Conservation (phyloP, 108 stramenopile genomes). For the Mediolabrus comicus region DNA sequence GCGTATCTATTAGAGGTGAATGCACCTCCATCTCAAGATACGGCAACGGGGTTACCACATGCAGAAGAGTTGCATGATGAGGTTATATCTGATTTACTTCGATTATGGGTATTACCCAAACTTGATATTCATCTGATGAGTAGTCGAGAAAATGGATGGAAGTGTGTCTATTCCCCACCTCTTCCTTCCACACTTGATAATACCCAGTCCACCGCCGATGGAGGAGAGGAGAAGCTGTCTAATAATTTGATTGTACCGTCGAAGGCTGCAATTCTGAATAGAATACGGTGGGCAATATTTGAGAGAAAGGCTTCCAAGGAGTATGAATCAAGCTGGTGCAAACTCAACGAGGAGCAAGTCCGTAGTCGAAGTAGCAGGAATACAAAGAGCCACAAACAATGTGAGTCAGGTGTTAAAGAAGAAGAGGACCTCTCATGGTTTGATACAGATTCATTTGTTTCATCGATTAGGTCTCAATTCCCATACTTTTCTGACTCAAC, state of each 20-base stretch:
- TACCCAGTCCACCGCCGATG: background rate
- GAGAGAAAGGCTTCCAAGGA: slow-evolving; percentile 52
- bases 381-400: slow-evolving; percentile 19
- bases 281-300: slow-evolving; percentile 80
- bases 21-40: slow-evolving; percentile 87
- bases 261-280: slow-evolving; percentile 76
- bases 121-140: background rate
- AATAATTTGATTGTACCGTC: slow-evolving; percentile 58
- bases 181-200: background rate
- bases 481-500: slow-evolving; percentile 59
- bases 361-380: background rate
- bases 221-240: background rate
- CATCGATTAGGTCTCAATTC: slow-evolving; percentile 62
- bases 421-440: background rate
- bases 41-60: slow-evolving; percentile 75
- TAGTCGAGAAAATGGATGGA: slow-evolving; percentile 58
- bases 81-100: slow-evolving; percentile 70
- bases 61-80: slow-evolving; percentile 81
- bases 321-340: slow-evolving; percentile 3
- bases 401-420: slow-evolving; percentile 13
- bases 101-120: slow-evolving; percentile 72
- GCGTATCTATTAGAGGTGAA: slow-evolving; percentile 86
- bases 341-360: background rate
- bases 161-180: slow-evolving; percentile 44
- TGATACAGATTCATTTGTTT: slow-evolving; percentile 32